Evolutionary conservation across 1,284 basidiomycete species (phyloP).

Genomic region (Leucoagaricus sp.): DNA sequence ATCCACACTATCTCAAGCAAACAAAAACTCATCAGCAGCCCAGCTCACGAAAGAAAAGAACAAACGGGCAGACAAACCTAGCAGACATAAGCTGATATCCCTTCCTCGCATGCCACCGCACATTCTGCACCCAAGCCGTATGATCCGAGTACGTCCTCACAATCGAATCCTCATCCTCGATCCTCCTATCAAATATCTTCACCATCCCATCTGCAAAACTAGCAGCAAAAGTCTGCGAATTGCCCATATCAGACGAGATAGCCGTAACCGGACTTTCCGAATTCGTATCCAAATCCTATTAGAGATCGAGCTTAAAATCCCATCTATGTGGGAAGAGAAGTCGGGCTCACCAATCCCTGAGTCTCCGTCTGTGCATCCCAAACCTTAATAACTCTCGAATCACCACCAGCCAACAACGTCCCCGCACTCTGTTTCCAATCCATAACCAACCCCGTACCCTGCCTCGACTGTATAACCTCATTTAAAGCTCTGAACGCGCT

Average conservation of each 20-base stretch:
- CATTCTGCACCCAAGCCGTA: conserved; percentile 89
- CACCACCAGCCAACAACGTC: conserved; percentile 86
- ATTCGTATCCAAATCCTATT: conserved; percentile 84
- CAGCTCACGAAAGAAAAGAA: conserved; percentile 5
- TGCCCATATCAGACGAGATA: conserved; percentile 79
- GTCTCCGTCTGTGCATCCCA: conserved; percentile 97
- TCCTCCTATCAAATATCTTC: conserved; percentile 89
- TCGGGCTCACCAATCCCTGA: conserved; percentile 67
- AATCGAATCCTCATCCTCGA: conserved; percentile 84
- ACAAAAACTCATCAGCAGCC: too few species aligned
- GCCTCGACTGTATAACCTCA: conserved; percentile 72
- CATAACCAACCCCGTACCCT: conserved; percentile 83
- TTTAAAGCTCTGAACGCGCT: conserved; percentile 91
- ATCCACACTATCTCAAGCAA: too few species aligned
- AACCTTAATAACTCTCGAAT: conserved; percentile 85
- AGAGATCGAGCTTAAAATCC: not conserved
- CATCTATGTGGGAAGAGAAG: not conserved
- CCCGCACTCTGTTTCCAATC: conserved; percentile 96
- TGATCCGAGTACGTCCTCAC: conserved; percentile 85
- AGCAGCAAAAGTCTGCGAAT: conserved; percentile 83
- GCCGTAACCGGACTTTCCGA: conserved; percentile 90
- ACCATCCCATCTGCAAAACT: conserved; percentile 94
- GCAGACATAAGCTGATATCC: conserved; percentile 86
- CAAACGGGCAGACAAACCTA: conserved; percentile 52
- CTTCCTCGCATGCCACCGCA: conserved; percentile 81